A percentile compares a stretch with the other conserved stretches of the same genome.
Evolutionary conservation across 768 basidiomycete species (phyloP).

Genomic region (Daedalea quercina): DNA sequence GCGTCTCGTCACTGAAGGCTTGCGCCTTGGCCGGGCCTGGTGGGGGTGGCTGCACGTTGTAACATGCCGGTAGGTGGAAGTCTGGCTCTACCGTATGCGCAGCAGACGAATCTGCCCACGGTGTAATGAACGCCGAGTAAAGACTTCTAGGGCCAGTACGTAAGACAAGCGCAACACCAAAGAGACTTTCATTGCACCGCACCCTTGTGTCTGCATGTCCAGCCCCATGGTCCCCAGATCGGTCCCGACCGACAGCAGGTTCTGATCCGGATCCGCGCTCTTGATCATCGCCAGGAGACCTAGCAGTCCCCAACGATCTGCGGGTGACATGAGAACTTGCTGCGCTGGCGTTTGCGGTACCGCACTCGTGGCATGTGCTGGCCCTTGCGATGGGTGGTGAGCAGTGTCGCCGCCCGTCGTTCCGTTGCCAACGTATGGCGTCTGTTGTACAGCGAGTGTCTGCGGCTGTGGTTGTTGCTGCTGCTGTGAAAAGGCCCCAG

Average conservation of each 20-base stretch:
- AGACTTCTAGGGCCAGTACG: constrained; percentile 48
- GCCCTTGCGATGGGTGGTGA: constrained; percentile 26
- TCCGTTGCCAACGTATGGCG: constrained; percentile 24
- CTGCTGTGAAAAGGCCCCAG: constrained; percentile 32
- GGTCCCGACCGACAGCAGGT: constrained; percentile 78
- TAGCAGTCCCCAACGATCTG: constrained; percentile 91
- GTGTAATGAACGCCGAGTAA: constrained; percentile 91
- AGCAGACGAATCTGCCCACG: constrained; percentile 89
- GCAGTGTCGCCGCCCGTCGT: constrained; percentile 23
- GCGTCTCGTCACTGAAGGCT: constrained; percentile 90
- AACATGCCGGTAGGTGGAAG: constrained; percentile 86
- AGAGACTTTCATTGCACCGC: constrained; percentile 14
- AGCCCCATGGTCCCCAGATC: constrained; percentile 90
- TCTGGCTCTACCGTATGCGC: constrained; percentile 87
- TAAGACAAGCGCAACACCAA: background rate
- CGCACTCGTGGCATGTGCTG: constrained; percentile 36
- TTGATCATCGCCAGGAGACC: constrained; percentile 85
- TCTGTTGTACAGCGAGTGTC: constrained; percentile 20
- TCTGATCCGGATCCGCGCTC: constrained; percentile 78
- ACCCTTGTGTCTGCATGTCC: constrained; percentile 83
- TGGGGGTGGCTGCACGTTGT: constrained; percentile 85
- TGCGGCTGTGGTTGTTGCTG: constrained; percentile 24
- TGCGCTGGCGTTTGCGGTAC: constrained; percentile 84
- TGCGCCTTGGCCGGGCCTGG: constrained; percentile 75
- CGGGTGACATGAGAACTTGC: constrained; percentile 86